Percentiles rank a stretch among this genome's conserved stretches.
Conservation (phyloP, 192 early-diverging fungal species). For the Coemansia sp. region DNA sequence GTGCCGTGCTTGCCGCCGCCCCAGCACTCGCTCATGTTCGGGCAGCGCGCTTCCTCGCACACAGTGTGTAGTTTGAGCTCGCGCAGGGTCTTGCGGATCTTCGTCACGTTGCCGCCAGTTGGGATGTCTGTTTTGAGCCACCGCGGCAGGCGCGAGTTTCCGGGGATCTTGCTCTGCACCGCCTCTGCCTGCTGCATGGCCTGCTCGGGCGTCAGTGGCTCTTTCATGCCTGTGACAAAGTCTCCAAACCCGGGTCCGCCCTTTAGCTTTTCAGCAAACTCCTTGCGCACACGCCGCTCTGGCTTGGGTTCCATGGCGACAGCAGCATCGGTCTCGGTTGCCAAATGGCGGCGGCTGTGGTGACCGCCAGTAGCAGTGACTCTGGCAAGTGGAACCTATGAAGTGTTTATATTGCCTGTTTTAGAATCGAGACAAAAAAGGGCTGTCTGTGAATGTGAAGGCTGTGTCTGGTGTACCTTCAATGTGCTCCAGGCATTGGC, state of each 20-base stretch:
- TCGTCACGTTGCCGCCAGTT: slow-evolving; percentile 72
- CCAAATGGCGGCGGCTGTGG: slow-evolving; percentile 23
- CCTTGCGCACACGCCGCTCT: slow-evolving; percentile 35
- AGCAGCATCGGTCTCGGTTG: slow-evolving; percentile 28
- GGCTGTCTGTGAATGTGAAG: no score
- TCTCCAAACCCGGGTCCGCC: slow-evolving; percentile 58
- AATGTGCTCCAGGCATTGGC: slow-evolving; percentile 1
- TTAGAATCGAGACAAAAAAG: not conserved
- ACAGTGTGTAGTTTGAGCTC: slow-evolving; percentile 96
- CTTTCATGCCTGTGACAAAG: slow-evolving; percentile 40
- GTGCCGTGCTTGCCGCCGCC: slow-evolving; percentile 94
- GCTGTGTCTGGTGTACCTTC: slow-evolving; percentile 7
- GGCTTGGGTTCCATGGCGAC: slow-evolving; percentile 12
- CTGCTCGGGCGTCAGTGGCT: slow-evolving; percentile 34
- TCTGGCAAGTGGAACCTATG: slow-evolving; percentile 1
- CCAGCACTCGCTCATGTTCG: slow-evolving; percentile 99
- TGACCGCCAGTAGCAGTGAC: not conserved
- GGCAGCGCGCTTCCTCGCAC: slow-evolving; percentile 97
- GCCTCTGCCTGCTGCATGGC: slow-evolving; percentile 33
- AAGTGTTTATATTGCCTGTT: not conserved
- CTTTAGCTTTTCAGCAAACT: slow-evolving; percentile 54
- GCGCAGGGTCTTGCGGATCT: slow-evolving; percentile 89
- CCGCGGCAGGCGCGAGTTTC: slow-evolving; percentile 66
- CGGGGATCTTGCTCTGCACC: slow-evolving; percentile 5
- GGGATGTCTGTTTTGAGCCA: slow-evolving; percentile 98